These are phyloP conservation scores for Moesziomyces antarcticus DNA, from an alignment of 1,284 basidiomycete genomes.

Conservation along the genomic window DNA sequence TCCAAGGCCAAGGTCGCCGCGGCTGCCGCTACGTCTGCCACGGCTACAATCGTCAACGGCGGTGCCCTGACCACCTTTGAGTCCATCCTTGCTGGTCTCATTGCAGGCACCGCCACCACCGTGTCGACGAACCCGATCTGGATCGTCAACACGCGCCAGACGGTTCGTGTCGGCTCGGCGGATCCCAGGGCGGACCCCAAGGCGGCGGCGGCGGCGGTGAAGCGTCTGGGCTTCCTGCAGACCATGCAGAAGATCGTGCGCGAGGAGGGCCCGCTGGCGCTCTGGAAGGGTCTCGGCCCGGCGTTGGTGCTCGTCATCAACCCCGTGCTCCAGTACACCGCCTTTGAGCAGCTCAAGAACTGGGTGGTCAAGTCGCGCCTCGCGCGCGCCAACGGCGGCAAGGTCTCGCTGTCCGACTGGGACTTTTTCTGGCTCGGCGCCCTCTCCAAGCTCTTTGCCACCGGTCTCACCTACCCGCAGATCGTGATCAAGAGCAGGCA, in stretches of 20 bases:
- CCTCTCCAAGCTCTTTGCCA: constrained; percentile 64
- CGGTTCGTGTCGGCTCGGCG: constrained; percentile 63
- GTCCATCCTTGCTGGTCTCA: constrained; percentile 87
- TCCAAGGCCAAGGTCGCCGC: constrained; percentile 68
- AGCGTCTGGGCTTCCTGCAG: constrained; percentile 69
- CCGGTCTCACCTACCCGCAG: constrained; percentile 66
- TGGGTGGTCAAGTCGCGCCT: constrained; percentile 59
- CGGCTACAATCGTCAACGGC: constrained; percentile 59
- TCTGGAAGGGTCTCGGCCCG: constrained; percentile 96
- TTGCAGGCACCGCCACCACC: constrained; percentile 91
- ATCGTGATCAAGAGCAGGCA: constrained; percentile 67
- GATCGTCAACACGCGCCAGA: constrained; percentile 79
- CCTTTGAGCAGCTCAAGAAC: constrained; percentile 66
- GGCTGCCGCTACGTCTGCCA: constrained; percentile 68
- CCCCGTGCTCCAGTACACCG: constrained; percentile 78
- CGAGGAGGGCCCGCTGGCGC: constrained; percentile 81
- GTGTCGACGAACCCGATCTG: constrained; percentile 88
- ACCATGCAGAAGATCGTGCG: constrained; percentile 79
- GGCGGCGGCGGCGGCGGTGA: constrained; percentile 26
- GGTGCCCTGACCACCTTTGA: constrained; percentile 79
- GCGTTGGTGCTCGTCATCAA: constrained; percentile 93
- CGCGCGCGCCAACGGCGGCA: constrained; percentile 32
- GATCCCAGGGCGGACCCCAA: constrained; percentile 29
- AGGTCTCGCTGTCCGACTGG: constrained; percentile 55
- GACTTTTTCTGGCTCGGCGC: constrained; percentile 68